Evolutionary conservation across 805 yeast species (phyloP).

Genomic region (Candida pseudofarinosa): DNA sequence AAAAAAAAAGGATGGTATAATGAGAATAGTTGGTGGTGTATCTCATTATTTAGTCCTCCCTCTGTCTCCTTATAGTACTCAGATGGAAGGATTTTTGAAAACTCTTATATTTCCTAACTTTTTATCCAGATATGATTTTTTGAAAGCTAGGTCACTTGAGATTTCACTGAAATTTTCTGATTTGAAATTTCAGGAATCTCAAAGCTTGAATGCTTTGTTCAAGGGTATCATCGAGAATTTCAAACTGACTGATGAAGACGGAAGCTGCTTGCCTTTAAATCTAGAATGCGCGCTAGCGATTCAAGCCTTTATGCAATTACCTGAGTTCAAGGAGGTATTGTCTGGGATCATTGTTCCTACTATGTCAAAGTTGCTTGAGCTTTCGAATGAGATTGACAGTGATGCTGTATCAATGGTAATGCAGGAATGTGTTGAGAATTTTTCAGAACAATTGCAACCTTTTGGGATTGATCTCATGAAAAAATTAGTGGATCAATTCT

Average conservation of each 20-base stretch:
- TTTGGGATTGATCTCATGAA: conserved; percentile 58
- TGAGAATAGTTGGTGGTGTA: conserved; percentile 74
- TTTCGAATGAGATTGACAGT: conserved; percentile 79
- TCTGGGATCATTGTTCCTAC: conserved; percentile 69
- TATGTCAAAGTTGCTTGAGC: conserved; percentile 70
- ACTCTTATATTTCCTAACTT: conserved; percentile 71
- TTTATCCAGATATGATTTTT: conserved; percentile 54
- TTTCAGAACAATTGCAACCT: conserved; percentile 82
- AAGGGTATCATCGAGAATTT: conserved; percentile 33
- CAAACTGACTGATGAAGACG: conserved; percentile 12
- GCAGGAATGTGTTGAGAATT: conserved; percentile 92
- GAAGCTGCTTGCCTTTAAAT: conserved; percentile 61
- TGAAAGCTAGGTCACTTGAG: conserved; percentile 74
- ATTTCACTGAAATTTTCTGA: conserved; percentile 61
- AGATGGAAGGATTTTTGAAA: conserved; percentile 67
- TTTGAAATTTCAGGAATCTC: conserved; percentile 42
- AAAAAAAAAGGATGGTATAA: conserved; percentile 70
- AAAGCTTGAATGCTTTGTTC: conserved; percentile 22
- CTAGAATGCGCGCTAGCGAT: conserved; percentile 82
- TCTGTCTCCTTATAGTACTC: conserved; percentile 53
- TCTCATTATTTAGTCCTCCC: conserved; percentile 53
- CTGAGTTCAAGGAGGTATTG: conserved; percentile 64
- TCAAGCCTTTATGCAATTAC: conserved; percentile 68
- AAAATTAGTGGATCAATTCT: conserved; percentile 67
- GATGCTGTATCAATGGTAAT: conserved; percentile 86